Evolutionary conservation across 495 filamentous ascomycete genomes (phyloP), one percentile per base, ranked within the genome.

Genomic region (Lepraria neglecta): DNA sequence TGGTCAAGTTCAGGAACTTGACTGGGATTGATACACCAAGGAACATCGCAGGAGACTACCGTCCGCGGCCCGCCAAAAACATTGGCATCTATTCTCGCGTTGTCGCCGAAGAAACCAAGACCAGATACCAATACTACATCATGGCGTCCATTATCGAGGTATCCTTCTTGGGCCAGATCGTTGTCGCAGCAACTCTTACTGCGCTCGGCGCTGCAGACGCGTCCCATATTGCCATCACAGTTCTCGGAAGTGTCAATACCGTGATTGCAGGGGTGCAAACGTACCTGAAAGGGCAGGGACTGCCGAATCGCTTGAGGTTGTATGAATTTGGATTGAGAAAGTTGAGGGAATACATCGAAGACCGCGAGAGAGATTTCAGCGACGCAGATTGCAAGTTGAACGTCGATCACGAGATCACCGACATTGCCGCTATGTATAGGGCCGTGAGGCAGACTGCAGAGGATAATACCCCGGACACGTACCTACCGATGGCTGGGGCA

Each of bases 211-310:
- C 84, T 14, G 80, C 82, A 0, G 74, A 76, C 21, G 80, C 79
- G 14, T 76, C 77, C 12, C 77, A 82, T 62, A 70, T 76, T 0
- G 78, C 78, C 24, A 72, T 87, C 33, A 87, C 84, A 1, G 78
- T 78, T 2, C 84, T 87, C 40, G 84, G 84, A 3, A 82, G 82
- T 5, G 76, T 85, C 62, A 86, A 86, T 63, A 87, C 84, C 14
- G 78, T 87, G 45, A 80, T 85, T 62, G 84, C 84, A 0, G 84
- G 83, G 12, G 69, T 85, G 10, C 64, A 85, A 28, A 83, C 84
- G 3, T 86, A 84, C 64, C 74, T 87, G 6, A 85, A 84, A 59
- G 81, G 83, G 1, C 80, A 77, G 5, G 84, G 84, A 0, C 70
- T 85, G 14, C 84, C 84, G n/a, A 76, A 78, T 14, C 75, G 80